These are phyloP conservation scores for Diaporthe helianthi DNA, from an alignment of 2,329 filamentous ascomycete genomes.

Conservation along the genomic window DNA sequence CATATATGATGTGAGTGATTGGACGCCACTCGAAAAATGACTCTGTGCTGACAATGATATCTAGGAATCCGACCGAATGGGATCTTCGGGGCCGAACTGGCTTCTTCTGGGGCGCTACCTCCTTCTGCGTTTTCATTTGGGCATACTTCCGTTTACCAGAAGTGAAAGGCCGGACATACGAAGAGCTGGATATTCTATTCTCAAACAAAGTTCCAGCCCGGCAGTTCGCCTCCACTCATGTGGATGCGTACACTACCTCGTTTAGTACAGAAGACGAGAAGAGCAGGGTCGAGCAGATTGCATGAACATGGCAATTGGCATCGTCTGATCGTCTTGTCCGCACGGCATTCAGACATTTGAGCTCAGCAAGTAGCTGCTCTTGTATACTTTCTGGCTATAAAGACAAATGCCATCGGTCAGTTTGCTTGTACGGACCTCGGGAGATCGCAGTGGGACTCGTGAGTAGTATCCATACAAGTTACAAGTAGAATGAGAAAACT, in stretches of 20 bases:
- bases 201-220: constrained; percentile 36
- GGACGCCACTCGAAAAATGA: accelerated
- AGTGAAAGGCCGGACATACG: constrained; percentile 41
- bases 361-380: neutral
- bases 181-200: constrained; percentile 44
- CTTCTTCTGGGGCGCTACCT: constrained; percentile 46
- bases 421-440: too few relatives aligned
- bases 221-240: neutral
- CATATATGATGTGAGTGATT: neutral
- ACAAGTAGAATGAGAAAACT: too few relatives aligned
- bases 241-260: constrained; percentile 3
- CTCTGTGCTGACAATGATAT: constrained; percentile 29
- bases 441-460: too few relatives aligned
- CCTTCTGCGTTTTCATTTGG: constrained; percentile 51
- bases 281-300: neutral
- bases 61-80: constrained; percentile 41
- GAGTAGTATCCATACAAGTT: too few relatives aligned
- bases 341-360: neutral
- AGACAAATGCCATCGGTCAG: too few relatives aligned
- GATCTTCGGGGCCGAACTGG: constrained; percentile 49
- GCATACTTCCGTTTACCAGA: constrained; percentile 53
- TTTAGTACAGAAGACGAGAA: neutral
- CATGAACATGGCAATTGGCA: neutral
- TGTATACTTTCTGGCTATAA: neutral
- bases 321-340: too few relatives aligned